phyloP scores from a whole-genome alignment of 306 rosid species.

The Begonia peltatifolia region DNA sequence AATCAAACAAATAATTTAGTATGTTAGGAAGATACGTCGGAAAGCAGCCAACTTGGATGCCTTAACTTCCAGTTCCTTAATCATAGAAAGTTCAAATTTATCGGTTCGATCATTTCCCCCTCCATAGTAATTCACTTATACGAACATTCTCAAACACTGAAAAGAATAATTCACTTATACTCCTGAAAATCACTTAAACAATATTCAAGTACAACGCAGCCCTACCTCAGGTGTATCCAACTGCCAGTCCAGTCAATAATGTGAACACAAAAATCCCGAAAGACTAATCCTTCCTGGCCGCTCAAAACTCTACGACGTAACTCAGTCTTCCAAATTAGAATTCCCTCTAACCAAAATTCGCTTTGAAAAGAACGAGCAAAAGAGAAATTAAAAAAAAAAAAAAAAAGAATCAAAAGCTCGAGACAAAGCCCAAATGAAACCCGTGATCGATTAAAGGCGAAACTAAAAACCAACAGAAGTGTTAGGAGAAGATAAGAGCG shows the following conservation, averaged over 20 bases:
- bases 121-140: no score
- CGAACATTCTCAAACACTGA: no score
- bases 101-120: no score
- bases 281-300: background rate
- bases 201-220: no score
- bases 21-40: no score
- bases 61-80: no score
- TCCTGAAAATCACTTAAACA: no score
- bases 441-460: slow-evolving; percentile 42
- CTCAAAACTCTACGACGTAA: slow-evolving; percentile 1
- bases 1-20: no score
- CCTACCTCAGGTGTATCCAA: no score
- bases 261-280: background rate
- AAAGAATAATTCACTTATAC: no score
- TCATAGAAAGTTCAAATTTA: no score
- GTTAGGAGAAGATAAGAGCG: slow-evolving; percentile 6
- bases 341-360: slow-evolving; percentile 3
- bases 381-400: background rate
- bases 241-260: background rate
- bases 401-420: slow-evolving; percentile 5
- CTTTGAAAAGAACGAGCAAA: slow-evolving; percentile 7
- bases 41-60: no score
- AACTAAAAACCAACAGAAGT: slow-evolving; percentile 4
- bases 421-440: slow-evolving; percentile 25
- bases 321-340: slow-evolving; percentile 6